Evolutionary conservation across 2,329 filamentous ascomycete genomes (phyloP).

Genomic region (Botryotinia globosa): DNA sequence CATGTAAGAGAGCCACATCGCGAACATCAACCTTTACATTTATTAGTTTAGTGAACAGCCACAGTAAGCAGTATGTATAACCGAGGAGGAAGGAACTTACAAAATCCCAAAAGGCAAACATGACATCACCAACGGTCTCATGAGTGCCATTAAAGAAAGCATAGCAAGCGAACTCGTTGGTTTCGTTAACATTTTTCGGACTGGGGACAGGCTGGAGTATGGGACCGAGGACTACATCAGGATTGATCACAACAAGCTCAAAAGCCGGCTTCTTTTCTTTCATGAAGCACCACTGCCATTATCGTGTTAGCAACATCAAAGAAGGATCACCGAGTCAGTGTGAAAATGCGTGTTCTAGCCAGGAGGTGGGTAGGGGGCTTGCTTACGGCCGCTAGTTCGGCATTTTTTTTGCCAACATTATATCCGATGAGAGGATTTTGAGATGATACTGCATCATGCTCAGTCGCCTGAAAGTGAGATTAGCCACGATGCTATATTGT

Average conservation of each 20-base stretch:
- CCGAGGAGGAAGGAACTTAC: constrained; percentile 38
- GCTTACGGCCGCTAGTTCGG: constrained; percentile 54
- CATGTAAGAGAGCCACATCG: constrained; percentile 60
- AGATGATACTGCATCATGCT: constrained; percentile 41
- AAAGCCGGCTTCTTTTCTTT: constrained; percentile 52
- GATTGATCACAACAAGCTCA: constrained; percentile 57
- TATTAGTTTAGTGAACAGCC: background rate
- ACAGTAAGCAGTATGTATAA: background rate
- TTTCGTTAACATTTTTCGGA: constrained; percentile 64
- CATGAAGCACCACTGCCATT: constrained; percentile 53
- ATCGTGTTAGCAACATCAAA: background rate
- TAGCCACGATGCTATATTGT: background rate
- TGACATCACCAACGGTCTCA: constrained; percentile 35
- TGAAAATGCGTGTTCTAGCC: background rate
- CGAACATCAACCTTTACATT: constrained; percentile 44
- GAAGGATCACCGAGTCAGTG: background rate
- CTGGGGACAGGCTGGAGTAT: constrained; percentile 59
- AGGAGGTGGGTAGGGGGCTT: background rate
- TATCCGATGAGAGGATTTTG: constrained; percentile 37
- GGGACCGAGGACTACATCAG: constrained; percentile 60
- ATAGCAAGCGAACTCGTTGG: constrained; percentile 55
- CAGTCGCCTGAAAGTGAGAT: constrained; percentile 21
- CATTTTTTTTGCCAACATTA: constrained; percentile 54
- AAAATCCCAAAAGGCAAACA: constrained; percentile 26
- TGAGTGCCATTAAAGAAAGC: constrained; percentile 50